Evolutionary conservation across 1,284 basidiomycete genomes (phyloP).

Genomic region (Amylostereum areolatum): DNA sequence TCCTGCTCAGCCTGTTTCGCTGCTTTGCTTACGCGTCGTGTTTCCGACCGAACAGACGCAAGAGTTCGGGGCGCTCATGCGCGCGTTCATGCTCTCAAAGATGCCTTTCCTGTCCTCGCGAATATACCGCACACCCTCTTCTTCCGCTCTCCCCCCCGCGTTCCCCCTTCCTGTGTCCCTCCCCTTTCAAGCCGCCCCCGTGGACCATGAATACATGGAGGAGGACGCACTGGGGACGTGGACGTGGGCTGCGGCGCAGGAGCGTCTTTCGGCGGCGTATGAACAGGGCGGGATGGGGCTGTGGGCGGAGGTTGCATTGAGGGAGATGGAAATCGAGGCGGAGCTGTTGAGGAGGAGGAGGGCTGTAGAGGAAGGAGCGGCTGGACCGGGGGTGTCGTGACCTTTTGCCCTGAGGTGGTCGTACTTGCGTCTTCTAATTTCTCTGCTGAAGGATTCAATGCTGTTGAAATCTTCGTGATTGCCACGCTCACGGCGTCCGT

Average conservation of each 20-base stretch:
- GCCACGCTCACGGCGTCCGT: too few relatives aligned
- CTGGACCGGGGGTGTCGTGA: too few relatives aligned
- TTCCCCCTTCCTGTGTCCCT: constrained; percentile 5
- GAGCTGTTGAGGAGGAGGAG: constrained; percentile 36
- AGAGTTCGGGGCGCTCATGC: constrained; percentile 52
- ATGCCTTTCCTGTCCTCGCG: constrained; percentile 45
- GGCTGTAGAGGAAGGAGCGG: constrained; percentile 16
- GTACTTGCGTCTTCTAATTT: too few relatives aligned
- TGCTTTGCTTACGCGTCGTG: background rate
- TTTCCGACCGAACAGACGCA: constrained; percentile 31
- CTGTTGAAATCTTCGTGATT: too few relatives aligned
- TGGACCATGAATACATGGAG: background rate
- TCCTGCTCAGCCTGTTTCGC: background rate
- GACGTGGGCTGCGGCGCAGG: constrained; percentile 46
- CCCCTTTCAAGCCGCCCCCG: background rate
- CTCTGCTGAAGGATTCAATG: too few relatives aligned
- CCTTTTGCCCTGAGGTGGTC: too few relatives aligned
- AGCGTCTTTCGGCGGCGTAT: constrained; percentile 46
- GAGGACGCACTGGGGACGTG: constrained; percentile 23
- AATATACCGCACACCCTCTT: constrained; percentile 40
- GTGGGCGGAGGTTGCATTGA: constrained; percentile 44
- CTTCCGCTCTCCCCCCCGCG: constrained; percentile 9
- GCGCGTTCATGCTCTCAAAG: constrained; percentile 31
- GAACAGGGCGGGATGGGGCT: constrained; percentile 46
- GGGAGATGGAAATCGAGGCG: constrained; percentile 51